phyloP scores from a whole-genome alignment of 2,329 filamentous ascomycete genomes.

The Ophidiomyces ophidiicola region DNA sequence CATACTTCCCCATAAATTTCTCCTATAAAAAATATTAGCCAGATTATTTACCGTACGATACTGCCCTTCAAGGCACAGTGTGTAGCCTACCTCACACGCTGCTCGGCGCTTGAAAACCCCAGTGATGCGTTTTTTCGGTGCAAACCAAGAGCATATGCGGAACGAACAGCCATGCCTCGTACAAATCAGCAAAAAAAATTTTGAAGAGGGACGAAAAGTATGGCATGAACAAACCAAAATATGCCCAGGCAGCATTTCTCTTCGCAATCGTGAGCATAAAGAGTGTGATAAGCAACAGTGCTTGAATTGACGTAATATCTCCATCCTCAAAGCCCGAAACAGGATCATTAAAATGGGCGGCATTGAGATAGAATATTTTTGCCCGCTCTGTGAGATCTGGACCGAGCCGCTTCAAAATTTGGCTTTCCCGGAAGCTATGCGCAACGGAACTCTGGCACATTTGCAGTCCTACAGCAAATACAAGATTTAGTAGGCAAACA shows the following conservation, averaged over 20 bases:
- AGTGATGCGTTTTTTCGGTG: constrained; percentile 49
- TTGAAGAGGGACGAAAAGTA: neutral
- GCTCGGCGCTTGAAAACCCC: constrained; percentile 40
- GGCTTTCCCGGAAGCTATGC: constrained; percentile 31
- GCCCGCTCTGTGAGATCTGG: constrained; percentile 41
- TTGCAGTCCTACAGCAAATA: constrained; percentile 51
- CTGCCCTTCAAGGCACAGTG: neutral
- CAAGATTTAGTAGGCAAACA: constrained; percentile 49
- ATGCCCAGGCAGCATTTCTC: constrained; percentile 51
- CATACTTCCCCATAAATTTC: constrained; percentile 51
- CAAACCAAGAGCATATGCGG: constrained; percentile 50
- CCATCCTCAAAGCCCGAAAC: constrained; percentile 46
- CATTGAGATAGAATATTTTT: constrained; percentile 52
- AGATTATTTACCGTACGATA: neutral
- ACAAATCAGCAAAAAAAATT: constrained; percentile 15
- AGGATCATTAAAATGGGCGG: constrained; percentile 42
- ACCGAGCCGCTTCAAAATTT: constrained; percentile 41
- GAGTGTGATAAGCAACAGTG: constrained; percentile 50
- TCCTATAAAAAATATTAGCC: constrained; percentile 9
- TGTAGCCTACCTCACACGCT: constrained; percentile 17
- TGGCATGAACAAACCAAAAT: constrained; percentile 39
- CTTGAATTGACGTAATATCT: constrained; percentile 54
- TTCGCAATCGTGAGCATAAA: constrained; percentile 52
- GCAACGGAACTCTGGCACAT: constrained; percentile 18
- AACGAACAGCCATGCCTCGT: constrained; percentile 50